These are phyloP conservation scores for Glaciozyma martinii DNA, from an alignment of 768 basidiomycete genomes.

Conservation along the genomic window DNA sequence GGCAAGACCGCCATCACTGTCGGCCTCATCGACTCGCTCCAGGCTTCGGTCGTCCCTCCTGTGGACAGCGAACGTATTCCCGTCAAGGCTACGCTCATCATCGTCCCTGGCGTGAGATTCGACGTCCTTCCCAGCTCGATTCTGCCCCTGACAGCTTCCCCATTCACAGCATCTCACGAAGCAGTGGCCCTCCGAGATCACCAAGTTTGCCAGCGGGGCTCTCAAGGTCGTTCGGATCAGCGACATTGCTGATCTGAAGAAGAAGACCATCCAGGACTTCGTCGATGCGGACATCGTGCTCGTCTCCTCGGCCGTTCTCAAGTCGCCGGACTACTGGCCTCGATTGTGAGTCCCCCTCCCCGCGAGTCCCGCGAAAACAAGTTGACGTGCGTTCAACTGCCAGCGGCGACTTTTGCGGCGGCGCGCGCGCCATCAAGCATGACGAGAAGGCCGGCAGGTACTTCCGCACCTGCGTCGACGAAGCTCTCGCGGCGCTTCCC, in stretches of 20 bases:
- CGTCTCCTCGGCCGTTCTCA: slow-evolving; percentile 77
- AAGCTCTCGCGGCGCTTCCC: slow-evolving; percentile 51
- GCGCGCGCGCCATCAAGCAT: slow-evolving; percentile 47
- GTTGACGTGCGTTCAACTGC: slow-evolving; percentile 51
- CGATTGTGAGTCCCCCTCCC: slow-evolving; percentile 6
- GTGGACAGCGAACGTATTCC: slow-evolving; percentile 54
- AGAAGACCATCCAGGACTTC: slow-evolving; percentile 60
- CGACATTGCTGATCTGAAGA: slow-evolving; percentile 61
- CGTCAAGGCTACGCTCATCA: slow-evolving; percentile 68
- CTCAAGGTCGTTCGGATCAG: slow-evolving; percentile 61
- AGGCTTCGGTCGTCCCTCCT: slow-evolving; percentile 33
- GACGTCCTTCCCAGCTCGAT: neutral
- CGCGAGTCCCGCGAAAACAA: neutral
- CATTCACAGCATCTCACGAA: slow-evolving; percentile 62
- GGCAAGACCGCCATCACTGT: slow-evolving; percentile 94
- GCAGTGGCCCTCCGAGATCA: slow-evolving; percentile 80
- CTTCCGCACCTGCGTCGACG: slow-evolving; percentile 73
- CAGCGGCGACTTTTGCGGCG: slow-evolving; percentile 51
- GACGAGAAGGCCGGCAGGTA: slow-evolving; percentile 56
- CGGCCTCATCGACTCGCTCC: slow-evolving; percentile 65
- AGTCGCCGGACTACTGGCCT: slow-evolving; percentile 53
- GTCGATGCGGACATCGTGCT: slow-evolving; percentile 77
- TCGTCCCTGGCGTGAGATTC: slow-evolving; percentile 52
- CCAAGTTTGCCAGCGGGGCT: slow-evolving; percentile 61
- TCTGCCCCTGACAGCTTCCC: neutral